Evolutionary conservation across 805 yeast genomes (phyloP).

Genomic region (Nakazawaea populi): DNA sequence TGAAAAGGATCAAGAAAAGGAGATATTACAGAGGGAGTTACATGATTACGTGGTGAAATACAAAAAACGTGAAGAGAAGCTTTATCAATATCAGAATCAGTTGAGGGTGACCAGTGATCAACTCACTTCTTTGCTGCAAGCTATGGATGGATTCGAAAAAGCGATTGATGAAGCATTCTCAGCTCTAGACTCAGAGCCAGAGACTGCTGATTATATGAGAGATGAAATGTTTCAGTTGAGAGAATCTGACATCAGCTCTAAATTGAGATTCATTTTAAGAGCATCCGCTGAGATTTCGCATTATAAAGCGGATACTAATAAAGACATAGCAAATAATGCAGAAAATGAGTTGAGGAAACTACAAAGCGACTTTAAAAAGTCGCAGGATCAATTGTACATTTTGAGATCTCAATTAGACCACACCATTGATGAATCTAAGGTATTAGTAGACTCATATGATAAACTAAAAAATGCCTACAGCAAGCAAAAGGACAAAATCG

Average conservation of each 20-base stretch:
- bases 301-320: background rate
- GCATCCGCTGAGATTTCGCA: background rate
- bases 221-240: background rate
- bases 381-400: background rate
- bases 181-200: background rate
- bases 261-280: background rate
- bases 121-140: background rate
- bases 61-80: background rate
- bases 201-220: background rate
- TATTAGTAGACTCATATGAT: background rate
- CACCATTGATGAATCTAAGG: background rate
- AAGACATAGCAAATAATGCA: no score
- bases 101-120: background rate
- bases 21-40: constrained; percentile 1
- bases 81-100: background rate
- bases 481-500: constrained; percentile 7
- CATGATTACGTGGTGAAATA: background rate
- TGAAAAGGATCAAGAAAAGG: constrained; percentile 4
- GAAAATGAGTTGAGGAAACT: constrained; percentile 8
- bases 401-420: background rate
- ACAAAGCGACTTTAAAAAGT: constrained; percentile 11
- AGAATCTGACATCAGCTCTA: background rate
- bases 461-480: constrained; percentile 9
- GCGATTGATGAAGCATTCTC: background rate
- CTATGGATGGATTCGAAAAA: background rate